Percentiles rank a stretch among this genome's conserved stretches.
Evolutionary conservation across 1,139 yeast species (phyloP).

Genomic region (Debaryomyces subglobosus): DNA sequence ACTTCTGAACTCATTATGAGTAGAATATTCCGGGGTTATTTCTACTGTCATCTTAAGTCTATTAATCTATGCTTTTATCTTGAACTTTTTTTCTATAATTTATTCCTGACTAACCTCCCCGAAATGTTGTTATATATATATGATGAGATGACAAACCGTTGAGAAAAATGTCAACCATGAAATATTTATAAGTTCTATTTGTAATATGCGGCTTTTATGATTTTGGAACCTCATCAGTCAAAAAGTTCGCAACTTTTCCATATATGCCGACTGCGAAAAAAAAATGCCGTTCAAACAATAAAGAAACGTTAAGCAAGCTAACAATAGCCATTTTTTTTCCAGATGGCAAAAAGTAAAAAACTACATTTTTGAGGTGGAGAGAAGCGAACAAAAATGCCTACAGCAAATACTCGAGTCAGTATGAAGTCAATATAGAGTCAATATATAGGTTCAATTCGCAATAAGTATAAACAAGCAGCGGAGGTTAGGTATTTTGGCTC

Average conservation of each 20-base stretch:
- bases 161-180: neutral
- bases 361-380: neutral
- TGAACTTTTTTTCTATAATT: neutral
- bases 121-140: neutral
- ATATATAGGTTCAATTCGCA: neutral
- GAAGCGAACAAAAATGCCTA: neutral
- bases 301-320: neutral
- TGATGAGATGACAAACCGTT: neutral
- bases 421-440: constrained; percentile 4
- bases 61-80: neutral
- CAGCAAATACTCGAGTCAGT: neutral
- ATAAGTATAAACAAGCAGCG: neutral
- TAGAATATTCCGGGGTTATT: constrained; percentile 26
- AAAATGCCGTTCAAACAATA: constrained; percentile 6
- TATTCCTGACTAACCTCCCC: neutral
- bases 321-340: neutral
- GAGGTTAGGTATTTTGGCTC: neutral
- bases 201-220: constrained; percentile 4
- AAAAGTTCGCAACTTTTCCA: constrained; percentile 7
- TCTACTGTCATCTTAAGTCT: constrained; percentile 24
- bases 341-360: neutral
- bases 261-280: constrained; percentile 5
- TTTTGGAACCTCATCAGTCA: constrained; percentile 2
- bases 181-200: constrained; percentile 4
- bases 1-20: constrained; percentile 68